Base-by-base conservation (phyloP, 140 eudicot species). In the Oenanthe javanica region DNA sequence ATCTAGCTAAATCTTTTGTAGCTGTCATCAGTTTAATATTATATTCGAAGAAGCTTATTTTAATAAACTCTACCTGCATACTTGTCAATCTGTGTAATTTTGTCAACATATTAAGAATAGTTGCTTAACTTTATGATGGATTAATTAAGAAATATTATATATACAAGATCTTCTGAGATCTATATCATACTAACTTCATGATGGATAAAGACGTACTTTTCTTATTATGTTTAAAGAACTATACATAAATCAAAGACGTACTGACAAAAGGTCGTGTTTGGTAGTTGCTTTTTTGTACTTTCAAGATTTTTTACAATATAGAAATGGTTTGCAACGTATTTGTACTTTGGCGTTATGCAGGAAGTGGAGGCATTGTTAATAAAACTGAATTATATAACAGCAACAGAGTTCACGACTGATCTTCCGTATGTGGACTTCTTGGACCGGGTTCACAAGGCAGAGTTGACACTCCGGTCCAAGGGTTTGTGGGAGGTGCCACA, bases 371-470 rank as follows among this genome's bases (percentile, higher is more conserved):
- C 49, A 77, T 79, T 95, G 73, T 71, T 95, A 85, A 83, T 81
- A 83, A 88, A 85, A 77, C 42, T 95, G 78, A 84, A 91, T 6
- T 92, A 79, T 49, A 89, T 95, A 83, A 96, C 99, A 43, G 90
- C 90, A 12, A 82, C 99, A 57, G 90, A 81, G 50, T 95, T 92
- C 69, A 90, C 97, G 45, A 90, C 96, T 8, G 96, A 95, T 77
- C 89, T 92, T 9, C 92, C 99, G 12, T 95, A 95, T 21, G 88
- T 95, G 43, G 97, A 95, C 72, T 95, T 95, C 84, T 55, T 95
- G 85, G 97, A 95, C 94, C 97, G 99, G 91, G 99, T 95, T 87
- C 99, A 95, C 91, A 92, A 88, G 82, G 97, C 99, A 19, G 99
- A 95, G 86, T 31, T 88, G 59, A 95, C 89, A 78, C 97, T 95